These are phyloP conservation scores for Irpex sp. DNA, from an alignment of 1,284 basidiomycete genomes.

Conservation along the genomic window DNA sequence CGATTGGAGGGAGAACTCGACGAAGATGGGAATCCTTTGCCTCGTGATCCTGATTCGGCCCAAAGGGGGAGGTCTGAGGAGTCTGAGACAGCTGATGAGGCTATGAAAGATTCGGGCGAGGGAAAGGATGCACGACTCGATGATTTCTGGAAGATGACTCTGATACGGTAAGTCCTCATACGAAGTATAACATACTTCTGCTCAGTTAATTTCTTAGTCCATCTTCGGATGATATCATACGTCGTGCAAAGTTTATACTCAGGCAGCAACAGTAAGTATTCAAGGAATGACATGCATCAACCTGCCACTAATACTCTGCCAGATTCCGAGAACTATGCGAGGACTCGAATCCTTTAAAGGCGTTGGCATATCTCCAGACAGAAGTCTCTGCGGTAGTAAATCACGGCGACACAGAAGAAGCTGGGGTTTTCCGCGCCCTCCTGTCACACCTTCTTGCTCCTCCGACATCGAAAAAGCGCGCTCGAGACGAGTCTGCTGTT, in stretches of 20 bases:
- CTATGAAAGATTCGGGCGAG: conserved; percentile 9
- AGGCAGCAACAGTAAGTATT: conserved; percentile 63
- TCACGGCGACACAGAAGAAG: conserved; percentile 58
- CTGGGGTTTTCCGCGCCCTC: conserved; percentile 60
- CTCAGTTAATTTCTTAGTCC: conserved; percentile 37
- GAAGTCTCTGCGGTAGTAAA: conserved; percentile 69
- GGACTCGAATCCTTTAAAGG: conserved; percentile 57
- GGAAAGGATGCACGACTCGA: conserved; percentile 49
- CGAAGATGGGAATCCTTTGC: background rate
- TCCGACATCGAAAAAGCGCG: background rate
- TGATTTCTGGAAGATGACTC: conserved; percentile 73
- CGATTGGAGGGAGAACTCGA: conserved; percentile 28
- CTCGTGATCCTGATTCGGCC: background rate
- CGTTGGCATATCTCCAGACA: conserved; percentile 66
- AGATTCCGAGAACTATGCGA: conserved; percentile 81
- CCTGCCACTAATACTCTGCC: background rate
- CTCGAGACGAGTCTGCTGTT: background rate
- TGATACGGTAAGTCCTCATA: conserved; percentile 49
- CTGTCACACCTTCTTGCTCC: conserved; percentile 60
- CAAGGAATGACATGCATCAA: background rate
- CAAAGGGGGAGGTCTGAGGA: conserved; percentile 1
- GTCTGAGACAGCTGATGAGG: background rate
- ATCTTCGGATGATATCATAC: conserved; percentile 53
- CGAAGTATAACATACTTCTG: background rate
- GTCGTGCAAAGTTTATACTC: conserved; percentile 55